These are phyloP conservation scores for Paspalum notatum DNA, from an alignment of 176 grass and related monocot genomes.

Conservation along the genomic window DNA sequence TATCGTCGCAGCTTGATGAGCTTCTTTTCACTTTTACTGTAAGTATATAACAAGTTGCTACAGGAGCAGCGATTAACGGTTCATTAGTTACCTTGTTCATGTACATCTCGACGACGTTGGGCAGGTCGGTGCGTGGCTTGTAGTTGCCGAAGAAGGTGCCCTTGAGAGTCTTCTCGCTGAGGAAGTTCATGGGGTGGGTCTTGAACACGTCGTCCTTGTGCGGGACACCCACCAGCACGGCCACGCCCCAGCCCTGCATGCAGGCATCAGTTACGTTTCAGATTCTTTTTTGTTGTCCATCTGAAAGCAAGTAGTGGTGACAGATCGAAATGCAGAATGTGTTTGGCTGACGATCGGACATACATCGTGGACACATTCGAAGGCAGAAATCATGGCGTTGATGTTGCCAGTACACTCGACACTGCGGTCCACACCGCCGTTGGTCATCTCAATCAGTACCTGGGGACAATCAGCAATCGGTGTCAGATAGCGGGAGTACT, in stretches of 20 bases:
- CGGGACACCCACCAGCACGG: conserved; percentile 80
- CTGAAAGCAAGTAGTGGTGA: not conserved
- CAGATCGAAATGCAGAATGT: not conserved
- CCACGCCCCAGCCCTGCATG: conserved; percentile 81
- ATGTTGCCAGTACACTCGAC: conserved; percentile 84
- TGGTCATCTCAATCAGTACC: conserved; percentile 89
- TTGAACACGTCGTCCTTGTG: conserved; percentile 81
- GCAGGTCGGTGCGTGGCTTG: conserved; percentile 71
- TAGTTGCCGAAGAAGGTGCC: conserved; percentile 97
- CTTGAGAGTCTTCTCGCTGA: conserved; percentile 81
- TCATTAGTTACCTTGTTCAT: conserved; percentile 85
- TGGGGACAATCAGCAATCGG: conserved; percentile 15
- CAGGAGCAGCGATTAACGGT: too few species aligned
- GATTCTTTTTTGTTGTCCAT: not conserved
- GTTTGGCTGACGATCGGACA: not conserved
- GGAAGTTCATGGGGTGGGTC: conserved; percentile 76
- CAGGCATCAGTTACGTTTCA: not conserved
- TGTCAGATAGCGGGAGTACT: not conserved
- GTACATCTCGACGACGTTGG: conserved; percentile 84
- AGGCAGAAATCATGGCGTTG: conserved; percentile 82
- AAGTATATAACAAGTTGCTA: too few species aligned
- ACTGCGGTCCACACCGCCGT: conserved; percentile 69
- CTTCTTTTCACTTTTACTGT: too few species aligned
- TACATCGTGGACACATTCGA: conserved; percentile 91
- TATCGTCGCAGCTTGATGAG: not conserved